phyloP scores from a whole-genome alignment of 495 filamentous ascomycete genomes.

The Cryomyces minteri region DNA sequence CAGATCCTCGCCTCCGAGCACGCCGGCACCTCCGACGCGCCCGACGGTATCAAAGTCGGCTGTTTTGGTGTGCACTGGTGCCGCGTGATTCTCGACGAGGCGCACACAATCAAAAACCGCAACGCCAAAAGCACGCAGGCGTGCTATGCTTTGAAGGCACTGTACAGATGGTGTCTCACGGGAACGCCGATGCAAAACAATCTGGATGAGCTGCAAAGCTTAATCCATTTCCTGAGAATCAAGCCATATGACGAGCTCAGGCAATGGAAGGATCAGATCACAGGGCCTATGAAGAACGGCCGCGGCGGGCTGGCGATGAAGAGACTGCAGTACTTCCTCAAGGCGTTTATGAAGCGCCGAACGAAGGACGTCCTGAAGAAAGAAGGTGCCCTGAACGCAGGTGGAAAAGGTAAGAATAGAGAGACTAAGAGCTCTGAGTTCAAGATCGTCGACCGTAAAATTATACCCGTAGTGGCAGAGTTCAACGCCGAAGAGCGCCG shows the following conservation, averaged over 20 bases:
- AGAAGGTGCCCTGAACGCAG: constrained; percentile 55
- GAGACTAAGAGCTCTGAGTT: constrained; percentile 40
- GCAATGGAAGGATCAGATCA: constrained; percentile 80
- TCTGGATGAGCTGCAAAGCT: constrained; percentile 84
- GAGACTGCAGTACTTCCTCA: constrained; percentile 64
- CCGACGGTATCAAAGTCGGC: constrained; percentile 44
- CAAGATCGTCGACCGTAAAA: constrained; percentile 71
- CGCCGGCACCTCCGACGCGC: constrained; percentile 36
- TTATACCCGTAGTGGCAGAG: constrained; percentile 59
- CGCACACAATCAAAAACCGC: constrained; percentile 94
- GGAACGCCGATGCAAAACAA: constrained; percentile 98
- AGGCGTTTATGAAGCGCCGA: constrained; percentile 87
- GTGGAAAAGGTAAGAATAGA: constrained; percentile 32
- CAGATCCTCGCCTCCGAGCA: constrained; percentile 86
- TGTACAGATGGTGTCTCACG: constrained; percentile 89
- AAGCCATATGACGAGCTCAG: constrained; percentile 68
- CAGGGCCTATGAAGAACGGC: constrained; percentile 64
- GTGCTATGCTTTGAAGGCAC: constrained; percentile 56
- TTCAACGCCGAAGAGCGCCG: constrained; percentile 63
- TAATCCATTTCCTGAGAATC: constrained; percentile 87
- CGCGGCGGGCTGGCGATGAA: constrained; percentile 77
- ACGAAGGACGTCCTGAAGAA: constrained; percentile 89
- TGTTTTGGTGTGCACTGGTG: constrained; percentile 91
- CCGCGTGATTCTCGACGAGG: constrained; percentile 87
- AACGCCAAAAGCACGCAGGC: constrained; percentile 89